phyloP scores from a whole-genome alignment of 805 yeast species.

The Saccharomycopsis malanga region DNA sequence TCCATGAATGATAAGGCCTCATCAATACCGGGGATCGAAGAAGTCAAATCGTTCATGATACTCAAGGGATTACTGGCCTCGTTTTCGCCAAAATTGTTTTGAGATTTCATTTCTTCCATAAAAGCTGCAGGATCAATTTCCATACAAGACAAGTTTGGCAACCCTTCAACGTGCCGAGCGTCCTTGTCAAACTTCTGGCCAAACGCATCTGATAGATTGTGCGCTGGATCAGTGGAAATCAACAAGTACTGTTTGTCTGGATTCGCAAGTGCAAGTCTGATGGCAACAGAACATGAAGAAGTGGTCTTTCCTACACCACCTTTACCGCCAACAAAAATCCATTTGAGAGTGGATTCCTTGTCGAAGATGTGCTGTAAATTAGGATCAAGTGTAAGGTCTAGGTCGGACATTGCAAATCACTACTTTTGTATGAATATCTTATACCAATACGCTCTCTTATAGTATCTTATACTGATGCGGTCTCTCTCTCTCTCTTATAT shows the following conservation, averaged over 20 bases:
- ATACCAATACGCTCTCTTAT: too few species aligned
- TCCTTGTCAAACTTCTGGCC: constrained; percentile 98
- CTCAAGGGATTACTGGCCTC: constrained; percentile 34
- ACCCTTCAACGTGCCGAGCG: constrained; percentile 88
- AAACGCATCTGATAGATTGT: constrained; percentile 93
- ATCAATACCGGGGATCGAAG: constrained; percentile 96
- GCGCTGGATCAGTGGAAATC: constrained; percentile 98
- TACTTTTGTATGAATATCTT: background rate
- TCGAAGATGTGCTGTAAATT: constrained; percentile 57
- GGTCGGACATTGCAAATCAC: constrained; percentile 13
- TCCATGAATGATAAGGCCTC: constrained; percentile 98
- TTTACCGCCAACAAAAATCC: constrained; percentile 99
- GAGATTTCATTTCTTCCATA: constrained; percentile 74
- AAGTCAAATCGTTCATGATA: constrained; percentile 50
- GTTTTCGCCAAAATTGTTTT: constrained; percentile 40
- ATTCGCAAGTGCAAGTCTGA: constrained; percentile 81
- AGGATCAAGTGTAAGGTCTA: constrained; percentile 53
- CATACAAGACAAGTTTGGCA: constrained; percentile 88
- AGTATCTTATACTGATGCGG: too few species aligned
- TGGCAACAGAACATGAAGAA: constrained; percentile 90
- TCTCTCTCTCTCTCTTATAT: too few species aligned
- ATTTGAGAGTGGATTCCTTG: constrained; percentile 64
- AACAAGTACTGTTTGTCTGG: constrained; percentile 75
- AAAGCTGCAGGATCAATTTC: constrained; percentile 97
- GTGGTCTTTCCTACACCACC: constrained; percentile 99